Evolutionary conservation across 805 yeast species (phyloP), one percentile per base, ranked within the genome.

Genomic region (Starmerella floricola): DNA sequence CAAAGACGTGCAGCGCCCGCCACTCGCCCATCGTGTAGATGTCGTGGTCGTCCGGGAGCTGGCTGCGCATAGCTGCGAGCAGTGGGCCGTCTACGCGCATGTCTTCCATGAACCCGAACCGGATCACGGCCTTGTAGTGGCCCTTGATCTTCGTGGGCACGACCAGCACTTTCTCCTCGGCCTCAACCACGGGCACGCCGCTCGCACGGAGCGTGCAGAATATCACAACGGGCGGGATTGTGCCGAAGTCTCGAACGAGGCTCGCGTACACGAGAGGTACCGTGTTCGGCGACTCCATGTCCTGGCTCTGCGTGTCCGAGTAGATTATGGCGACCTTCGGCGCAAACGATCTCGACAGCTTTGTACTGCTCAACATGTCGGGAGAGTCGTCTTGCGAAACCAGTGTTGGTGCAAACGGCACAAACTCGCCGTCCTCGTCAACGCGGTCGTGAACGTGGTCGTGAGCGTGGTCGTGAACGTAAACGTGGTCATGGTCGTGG

Each of bases 51-150:
- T 26, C 28, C 3, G 31, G 35, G 8, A 40, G 24, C 24, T 36
- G 40, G 11, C 20, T 17, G 26, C 34, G 31, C 5, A 39, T 30
- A 13, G 21, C 34, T 4, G 18, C 27, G 16, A 34, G 33, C 10
- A 38, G n/a, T 2, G 23, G 30, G 15, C 29, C 31, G n/a, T 15
- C 33, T 8, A 32, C n/a, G 6, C 20, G 31, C 19, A 40, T 31
- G 5, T 35, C 38, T 30, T 50, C 54, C 11, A 40, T 68, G 54
- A 71, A 73, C 3, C 78, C 78, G 44, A 64, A 71, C 20, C 72
- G 59, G 6, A 72, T 49, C 13, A 71, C 59, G 45, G 75, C 71
- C 44, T 71, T 58, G 58, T 67, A 69, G 49, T 71, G 69, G 1
- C 75, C 73, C 1, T 66, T 62, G 20, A 67, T 51, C 8, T 54